Base-by-base conservation (phyloP, 352 stramenopile species). In the Phytophthora palmivora region DNA sequence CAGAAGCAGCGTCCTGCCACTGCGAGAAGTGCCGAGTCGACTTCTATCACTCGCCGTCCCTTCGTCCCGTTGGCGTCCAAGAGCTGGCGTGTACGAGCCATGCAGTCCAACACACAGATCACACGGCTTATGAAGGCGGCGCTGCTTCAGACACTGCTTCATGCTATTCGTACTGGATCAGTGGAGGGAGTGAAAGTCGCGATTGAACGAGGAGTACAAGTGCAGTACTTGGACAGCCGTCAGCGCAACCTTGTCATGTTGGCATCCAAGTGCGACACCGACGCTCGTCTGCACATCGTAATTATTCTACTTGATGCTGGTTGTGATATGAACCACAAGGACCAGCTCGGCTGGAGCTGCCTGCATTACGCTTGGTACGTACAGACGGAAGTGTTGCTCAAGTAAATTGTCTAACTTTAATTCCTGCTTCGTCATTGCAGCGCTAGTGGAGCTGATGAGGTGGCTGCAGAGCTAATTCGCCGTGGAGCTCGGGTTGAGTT, bases 211-310 rank as follows among this genome's bases (percentile, higher is more conserved):
- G 82, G 85, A 24, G 87, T 96, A 38, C 52, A 83, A 24, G 70
- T 92, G 22, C 78, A 85, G 19, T 92, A 94, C 63, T 60, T 94
- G 30, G 87, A 96, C 70, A 87, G 65, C 45, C 77, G 82, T 3
- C 75, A 84, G 39, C 84, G 85, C 48, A 96, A 96, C 60, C 72
- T 96, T 41, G 73, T 96, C 61, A 94, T 94, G 87, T 74, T 93
- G 32, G 84, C 85, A 4, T 77, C 70, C 51, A 94, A 94, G 62
- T 89, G 84, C 47, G 87, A 96, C 51, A 94, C 85, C 9, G 85
- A 93, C 45, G 80, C 86, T 26, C 78, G 87, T 37, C 60, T 96
- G 30, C 80, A 75, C 41, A 94, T 96, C 48, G 73, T 74, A n/a
- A 87, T 96, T 61, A 96, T 96, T 58, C 68, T 96, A 16, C 76